Conservation (phyloP, 805 yeast genomes). For the Spencermartinsiella europaea region DNA sequence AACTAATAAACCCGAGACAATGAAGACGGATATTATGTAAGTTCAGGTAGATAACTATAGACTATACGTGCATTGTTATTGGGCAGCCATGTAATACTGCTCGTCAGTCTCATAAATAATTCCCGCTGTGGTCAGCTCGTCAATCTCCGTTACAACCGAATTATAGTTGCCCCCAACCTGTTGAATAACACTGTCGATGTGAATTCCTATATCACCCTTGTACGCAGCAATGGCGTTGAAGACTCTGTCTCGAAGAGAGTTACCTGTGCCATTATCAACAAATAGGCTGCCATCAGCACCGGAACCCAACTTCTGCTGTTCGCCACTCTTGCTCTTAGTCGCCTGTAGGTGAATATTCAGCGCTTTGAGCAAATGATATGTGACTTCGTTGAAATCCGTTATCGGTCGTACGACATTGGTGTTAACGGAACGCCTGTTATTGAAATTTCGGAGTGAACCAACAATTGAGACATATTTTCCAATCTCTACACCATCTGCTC, state of each 20-base stretch:
- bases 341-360: conserved; percentile 25
- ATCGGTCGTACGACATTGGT: conserved; percentile 45
- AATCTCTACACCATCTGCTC: conserved; percentile 30
- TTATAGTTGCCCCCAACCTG: background rate
- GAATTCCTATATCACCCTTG: conserved; percentile 3
- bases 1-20: background rate
- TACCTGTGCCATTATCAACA: conserved; percentile 3
- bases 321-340: conserved; percentile 1
- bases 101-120: conserved; percentile 5
- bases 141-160: conserved; percentile 3
- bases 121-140: conserved; percentile 5
- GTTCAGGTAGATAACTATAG: too few species aligned
- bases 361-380: conserved; percentile 58
- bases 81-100: conserved; percentile 2
- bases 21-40: too few species aligned
- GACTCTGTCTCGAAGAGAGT: conserved; percentile 5
- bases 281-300: conserved; percentile 6
- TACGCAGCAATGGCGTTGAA: conserved; percentile 2
- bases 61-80: background rate
- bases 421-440: conserved; percentile 47
- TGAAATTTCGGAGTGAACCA: conserved; percentile 44
- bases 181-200: background rate
- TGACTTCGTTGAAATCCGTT: conserved; percentile 52
- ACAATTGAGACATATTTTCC: conserved; percentile 47
- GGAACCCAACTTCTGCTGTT: background rate